Percentiles rank a stretch among this genome's conserved stretches.
Conservation (phyloP, 2,329 filamentous ascomycete genomes). For the Sporothrix brunneoviolacea region DNA sequence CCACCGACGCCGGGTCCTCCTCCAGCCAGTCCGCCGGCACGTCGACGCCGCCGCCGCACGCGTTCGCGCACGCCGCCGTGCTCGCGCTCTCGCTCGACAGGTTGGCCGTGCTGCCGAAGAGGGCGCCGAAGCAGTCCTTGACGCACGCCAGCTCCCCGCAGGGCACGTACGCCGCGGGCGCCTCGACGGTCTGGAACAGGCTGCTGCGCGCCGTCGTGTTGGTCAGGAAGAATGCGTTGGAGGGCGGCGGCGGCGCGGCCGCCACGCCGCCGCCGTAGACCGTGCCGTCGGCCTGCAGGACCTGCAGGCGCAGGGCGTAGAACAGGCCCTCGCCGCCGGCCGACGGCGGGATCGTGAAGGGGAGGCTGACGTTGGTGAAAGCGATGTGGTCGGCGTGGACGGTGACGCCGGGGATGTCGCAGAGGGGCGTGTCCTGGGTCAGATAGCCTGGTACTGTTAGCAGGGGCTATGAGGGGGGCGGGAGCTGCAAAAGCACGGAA, state of each 20-base stretch:
- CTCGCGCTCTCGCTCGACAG: not conserved
- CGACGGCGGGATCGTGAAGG: not conserved
- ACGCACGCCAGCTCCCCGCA: conserved; percentile 4
- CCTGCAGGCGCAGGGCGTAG: conserved; percentile 6
- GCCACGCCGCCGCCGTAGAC: not conserved
- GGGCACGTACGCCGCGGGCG: conserved; percentile 5
- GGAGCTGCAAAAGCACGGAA: no score
- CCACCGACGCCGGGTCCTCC: not conserved
- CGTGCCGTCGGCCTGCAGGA: conserved; percentile 4
- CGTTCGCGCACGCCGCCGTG: conserved; percentile 1
- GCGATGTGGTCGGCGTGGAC: conserved; percentile 1
- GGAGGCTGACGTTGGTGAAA: not conserved
- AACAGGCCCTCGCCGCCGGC: not conserved
- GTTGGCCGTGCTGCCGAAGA: not conserved
- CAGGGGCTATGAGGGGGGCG: not conserved
- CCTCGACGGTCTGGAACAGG: conserved; percentile 3
- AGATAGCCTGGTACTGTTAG: conserved; percentile 1
- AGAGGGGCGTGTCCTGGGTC: not conserved
- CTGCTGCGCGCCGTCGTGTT: not conserved
- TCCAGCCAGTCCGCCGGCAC: conserved; percentile 8
- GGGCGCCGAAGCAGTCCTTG: not conserved
- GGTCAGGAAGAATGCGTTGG: not conserved
- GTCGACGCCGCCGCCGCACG: not conserved
- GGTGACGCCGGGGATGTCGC: conserved; percentile 4
- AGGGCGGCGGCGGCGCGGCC: not conserved